phyloP scores from a whole-genome alignment of 2,329 filamentous ascomycete genomes.

The Ascocoryne sarcoides region DNA sequence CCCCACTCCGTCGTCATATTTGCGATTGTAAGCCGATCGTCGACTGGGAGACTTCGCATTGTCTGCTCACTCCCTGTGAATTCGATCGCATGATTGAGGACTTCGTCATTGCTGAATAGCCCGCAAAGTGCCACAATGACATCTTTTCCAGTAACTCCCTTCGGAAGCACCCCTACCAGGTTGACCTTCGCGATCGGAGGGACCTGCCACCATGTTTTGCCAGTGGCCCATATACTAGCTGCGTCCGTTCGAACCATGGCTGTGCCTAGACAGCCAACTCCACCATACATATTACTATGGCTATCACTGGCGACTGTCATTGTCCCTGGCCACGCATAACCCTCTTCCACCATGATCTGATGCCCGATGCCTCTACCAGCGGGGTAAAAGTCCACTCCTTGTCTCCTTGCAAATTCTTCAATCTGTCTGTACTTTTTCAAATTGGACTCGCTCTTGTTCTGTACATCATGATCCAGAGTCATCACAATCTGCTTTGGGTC shows the following conservation, averaged over 20 bases:
- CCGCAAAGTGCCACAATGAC: slow-evolving; percentile 85
- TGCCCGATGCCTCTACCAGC: slow-evolving; percentile 79
- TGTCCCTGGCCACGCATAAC: slow-evolving; percentile 77
- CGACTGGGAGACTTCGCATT: slow-evolving; percentile 60
- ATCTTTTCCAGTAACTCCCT: slow-evolving; percentile 85
- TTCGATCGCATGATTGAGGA: slow-evolving; percentile 85
- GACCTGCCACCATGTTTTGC: slow-evolving; percentile 79
- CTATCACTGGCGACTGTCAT: slow-evolving; percentile 70
- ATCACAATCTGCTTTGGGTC: slow-evolving; percentile 69
- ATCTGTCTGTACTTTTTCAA: slow-evolving; percentile 77
- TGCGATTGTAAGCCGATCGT: slow-evolving; percentile 62
- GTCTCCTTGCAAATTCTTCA: slow-evolving; percentile 68
- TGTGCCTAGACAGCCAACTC: slow-evolving; percentile 67
- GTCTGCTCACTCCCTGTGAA: slow-evolving; percentile 77
- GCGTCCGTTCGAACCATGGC: slow-evolving; percentile 83
- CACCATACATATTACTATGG: slow-evolving; percentile 80
- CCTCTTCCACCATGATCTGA: slow-evolving; percentile 85
- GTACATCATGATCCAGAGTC: slow-evolving; percentile 81
- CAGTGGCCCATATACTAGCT: slow-evolving; percentile 76
- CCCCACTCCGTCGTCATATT: slow-evolving; percentile 85
- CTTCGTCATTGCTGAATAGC: slow-evolving; percentile 77
- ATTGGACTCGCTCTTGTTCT: slow-evolving; percentile 71
- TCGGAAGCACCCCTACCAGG: slow-evolving; percentile 64
- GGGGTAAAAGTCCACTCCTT: slow-evolving; percentile 70
- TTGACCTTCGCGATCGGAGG: slow-evolving; percentile 77